A percentile compares a stretch with the other conserved stretches of the same genome.
These are phyloP conservation scores for Leishmania guyanensis DNA, from an alignment of 208 protist species.

Conservation along the genomic window DNA sequence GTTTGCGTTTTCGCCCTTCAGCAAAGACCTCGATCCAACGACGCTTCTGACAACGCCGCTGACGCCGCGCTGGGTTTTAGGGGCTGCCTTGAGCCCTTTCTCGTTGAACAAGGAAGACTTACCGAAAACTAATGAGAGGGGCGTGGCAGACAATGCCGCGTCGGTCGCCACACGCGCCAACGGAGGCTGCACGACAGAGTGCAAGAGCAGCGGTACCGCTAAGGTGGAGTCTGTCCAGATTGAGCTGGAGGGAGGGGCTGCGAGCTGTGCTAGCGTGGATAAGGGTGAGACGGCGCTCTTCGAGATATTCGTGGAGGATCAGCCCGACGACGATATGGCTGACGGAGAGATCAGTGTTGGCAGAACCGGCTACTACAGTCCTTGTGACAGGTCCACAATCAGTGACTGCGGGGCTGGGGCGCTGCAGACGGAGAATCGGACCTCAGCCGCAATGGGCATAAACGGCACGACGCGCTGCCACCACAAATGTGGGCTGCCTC, in stretches of 20 bases:
- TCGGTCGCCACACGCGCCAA: not conserved
- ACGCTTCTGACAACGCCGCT: conserved; percentile 7
- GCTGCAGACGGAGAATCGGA: no score
- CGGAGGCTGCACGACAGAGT: not conserved
- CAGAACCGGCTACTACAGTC: no score
- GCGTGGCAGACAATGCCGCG: not conserved
- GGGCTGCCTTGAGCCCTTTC: not conserved
- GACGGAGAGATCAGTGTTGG: not conserved
- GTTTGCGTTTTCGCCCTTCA: conserved; percentile 10
- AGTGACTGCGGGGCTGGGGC: not conserved
- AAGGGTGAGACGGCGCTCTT: conserved; percentile 46
- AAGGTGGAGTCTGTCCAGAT: not conserved
- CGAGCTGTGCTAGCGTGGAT: not conserved
- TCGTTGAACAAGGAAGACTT: not conserved
- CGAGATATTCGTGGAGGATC: conserved; percentile 46
- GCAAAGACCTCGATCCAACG: not conserved
- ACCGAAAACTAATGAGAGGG: not conserved
- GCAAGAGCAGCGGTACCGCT: not conserved
- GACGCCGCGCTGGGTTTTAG: conserved; percentile 13
- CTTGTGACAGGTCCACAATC: not conserved
- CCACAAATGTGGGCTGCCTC: conserved; percentile 47
- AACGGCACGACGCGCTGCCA: not conserved
- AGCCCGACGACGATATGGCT: conserved; percentile 22
- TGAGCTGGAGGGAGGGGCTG: not conserved
- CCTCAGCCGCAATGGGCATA: not conserved